These are phyloP conservation scores for Wickerhamiella parazyma DNA, from an alignment of 805 yeast genomes.

Conservation along the genomic window DNA sequence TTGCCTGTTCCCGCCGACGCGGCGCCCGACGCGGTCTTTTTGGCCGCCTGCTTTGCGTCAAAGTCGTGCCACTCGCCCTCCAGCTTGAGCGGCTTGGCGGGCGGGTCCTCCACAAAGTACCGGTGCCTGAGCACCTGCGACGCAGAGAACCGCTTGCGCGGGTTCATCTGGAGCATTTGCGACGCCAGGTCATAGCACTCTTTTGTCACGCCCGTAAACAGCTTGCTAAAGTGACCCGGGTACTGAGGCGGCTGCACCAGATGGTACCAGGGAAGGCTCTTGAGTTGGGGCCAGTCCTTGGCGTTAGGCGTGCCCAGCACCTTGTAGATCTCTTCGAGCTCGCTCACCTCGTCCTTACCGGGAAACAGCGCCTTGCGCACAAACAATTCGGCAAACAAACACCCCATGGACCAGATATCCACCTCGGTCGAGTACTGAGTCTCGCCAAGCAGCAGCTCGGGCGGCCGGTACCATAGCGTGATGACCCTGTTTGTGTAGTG, in stretches of 20 bases:
- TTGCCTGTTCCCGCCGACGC: not conserved
- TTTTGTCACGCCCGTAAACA: slow-evolving; percentile 33
- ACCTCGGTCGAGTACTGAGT: slow-evolving; percentile 84
- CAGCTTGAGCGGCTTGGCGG: slow-evolving; percentile 46
- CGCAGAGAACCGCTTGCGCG: slow-evolving; percentile 53
- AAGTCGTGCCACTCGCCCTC: slow-evolving; percentile 91
- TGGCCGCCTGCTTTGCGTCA: slow-evolving; percentile 57
- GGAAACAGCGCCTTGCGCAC: slow-evolving; percentile 65
- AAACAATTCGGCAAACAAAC: slow-evolving; percentile 72
- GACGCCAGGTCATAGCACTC: slow-evolving; percentile 48
- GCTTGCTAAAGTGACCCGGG: slow-evolving; percentile 29
- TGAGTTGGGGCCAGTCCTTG: slow-evolving; percentile 66
- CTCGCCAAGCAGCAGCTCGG: slow-evolving; percentile 80
- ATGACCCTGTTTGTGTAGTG: slow-evolving; percentile 93
- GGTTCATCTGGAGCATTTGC: slow-evolving; percentile 53
- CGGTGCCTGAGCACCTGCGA: slow-evolving; percentile 51
- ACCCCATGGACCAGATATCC: slow-evolving; percentile 96
- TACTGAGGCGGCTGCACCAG: slow-evolving; percentile 48
- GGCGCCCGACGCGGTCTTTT: not conserved
- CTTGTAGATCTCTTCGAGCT: slow-evolving; percentile 59
- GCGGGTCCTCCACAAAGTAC: slow-evolving; percentile 61
- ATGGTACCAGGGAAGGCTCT: slow-evolving; percentile 83
- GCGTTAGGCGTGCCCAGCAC: slow-evolving; percentile 76
- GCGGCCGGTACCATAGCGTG: slow-evolving; percentile 95
- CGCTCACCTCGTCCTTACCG: slow-evolving; percentile 81